Base-by-base conservation (phyloP, 176 grass and related monocot species). In the Alopecurus myosuroides region DNA sequence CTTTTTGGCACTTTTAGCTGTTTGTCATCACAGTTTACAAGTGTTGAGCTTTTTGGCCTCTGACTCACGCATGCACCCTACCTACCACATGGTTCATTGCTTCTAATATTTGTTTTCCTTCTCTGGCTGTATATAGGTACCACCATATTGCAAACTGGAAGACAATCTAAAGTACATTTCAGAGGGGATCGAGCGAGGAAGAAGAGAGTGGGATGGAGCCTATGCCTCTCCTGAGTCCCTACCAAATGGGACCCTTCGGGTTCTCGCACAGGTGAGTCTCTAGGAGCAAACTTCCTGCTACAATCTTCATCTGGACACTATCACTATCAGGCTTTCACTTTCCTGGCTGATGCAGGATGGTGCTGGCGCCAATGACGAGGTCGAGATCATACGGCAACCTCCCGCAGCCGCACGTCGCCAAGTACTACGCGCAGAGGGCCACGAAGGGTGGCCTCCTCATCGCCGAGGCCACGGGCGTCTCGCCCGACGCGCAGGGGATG, bases 401-500 rank as follows among this genome's bases (percentile, higher is more conserved):
- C 22, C 89, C 91, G 28, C 89, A 88, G 71, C 58, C 78, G 6
- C 91, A 97, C 66, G 84, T 82, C 35, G 68, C 74, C 0, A 6
- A 88, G 23, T 97, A 93, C 79, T 93, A 97, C 81, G 77, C 81
- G 63, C 86, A 93, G 74, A 87, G 94, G 60, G 60, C 84, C 14
- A 93, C 88, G 33, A 55, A 65, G 31, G 89, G 91, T 0, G 91
- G 91, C 3, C 74, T 93, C 79, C 60, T 96, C 8, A 77, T 96
- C 64, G n/a, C 91, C 17, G 94, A 96, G 84, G 91, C 86, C 64
- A 91, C 86, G 0, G 84, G 81, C 12, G 88, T 96, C n/a, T 91
- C 94, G 4, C 50, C 75, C 23, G 88, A 86, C 44, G 73, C 88
- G 9, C 88, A 74, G 40, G 88, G 83, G 4, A 81, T 81, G 7